Conservation (phyloP, 2,329 filamentous ascomycete species). For the Immersiporthe knoxdaviesiana region DNA sequence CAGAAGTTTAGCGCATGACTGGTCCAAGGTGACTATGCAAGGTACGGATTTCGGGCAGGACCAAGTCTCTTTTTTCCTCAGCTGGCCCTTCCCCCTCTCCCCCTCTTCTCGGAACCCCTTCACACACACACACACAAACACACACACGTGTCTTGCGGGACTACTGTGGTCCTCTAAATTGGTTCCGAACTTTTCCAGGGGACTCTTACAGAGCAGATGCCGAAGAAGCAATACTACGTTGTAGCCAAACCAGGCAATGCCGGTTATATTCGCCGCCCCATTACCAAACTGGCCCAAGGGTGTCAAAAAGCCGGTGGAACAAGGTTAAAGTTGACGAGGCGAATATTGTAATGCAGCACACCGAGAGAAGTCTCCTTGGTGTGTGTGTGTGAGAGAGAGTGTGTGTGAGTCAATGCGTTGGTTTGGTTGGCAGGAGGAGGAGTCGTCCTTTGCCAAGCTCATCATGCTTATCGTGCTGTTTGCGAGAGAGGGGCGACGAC, state of each 20-base stretch:
- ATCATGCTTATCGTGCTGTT: not conserved
- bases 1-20: conserved; percentile 4
- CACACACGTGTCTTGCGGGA: not conserved
- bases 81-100: too few relatives aligned
- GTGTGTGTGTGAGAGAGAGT: not conserved
- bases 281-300: too few relatives aligned
- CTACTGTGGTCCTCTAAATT: not conserved
- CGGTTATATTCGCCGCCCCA: not conserved
- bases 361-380: not conserved
- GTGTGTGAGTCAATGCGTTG: not conserved
- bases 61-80: not conserved
- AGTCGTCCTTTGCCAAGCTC: not conserved
- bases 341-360: not conserved
- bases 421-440: not conserved
- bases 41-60: conserved; percentile 14
- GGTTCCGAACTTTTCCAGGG: not conserved
- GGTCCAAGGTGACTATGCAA: conserved; percentile 20
- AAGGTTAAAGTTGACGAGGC: not conserved
- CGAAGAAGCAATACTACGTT: not conserved
- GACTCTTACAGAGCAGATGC: not conserved
- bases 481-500: not conserved
- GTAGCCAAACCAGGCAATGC: not conserved
- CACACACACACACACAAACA: not conserved
- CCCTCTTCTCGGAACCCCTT: not conserved
- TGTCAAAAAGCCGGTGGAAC: not conserved